These are phyloP conservation scores for Penicillium samsonianum DNA, from an alignment of 495 filamentous ascomycete genomes.

Conservation along the genomic window DNA sequence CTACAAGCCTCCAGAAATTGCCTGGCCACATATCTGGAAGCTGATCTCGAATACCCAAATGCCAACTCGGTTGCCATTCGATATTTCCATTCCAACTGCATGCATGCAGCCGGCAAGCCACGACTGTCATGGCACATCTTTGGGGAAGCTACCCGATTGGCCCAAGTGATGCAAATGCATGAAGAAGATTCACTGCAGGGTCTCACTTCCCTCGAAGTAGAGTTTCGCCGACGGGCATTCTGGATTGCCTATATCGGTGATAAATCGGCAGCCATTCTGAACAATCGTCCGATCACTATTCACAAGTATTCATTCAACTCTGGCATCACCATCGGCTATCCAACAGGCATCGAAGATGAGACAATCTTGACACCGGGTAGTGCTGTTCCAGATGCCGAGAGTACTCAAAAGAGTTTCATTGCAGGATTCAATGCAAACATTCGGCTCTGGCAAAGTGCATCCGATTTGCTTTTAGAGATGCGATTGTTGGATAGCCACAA, in stretches of 20 bases:
- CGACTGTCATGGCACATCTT: slow-evolving; percentile 35
- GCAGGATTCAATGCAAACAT: slow-evolving; percentile 28
- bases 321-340: slow-evolving; percentile 29
- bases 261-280: slow-evolving; percentile 34
- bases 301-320: slow-evolving; percentile 31
- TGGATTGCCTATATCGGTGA: slow-evolving; percentile 36
- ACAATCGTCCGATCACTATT: slow-evolving; percentile 32
- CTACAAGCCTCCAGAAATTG: slow-evolving; percentile 23
- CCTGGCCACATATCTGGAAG: slow-evolving; percentile 25
- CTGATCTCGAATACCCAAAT: slow-evolving; percentile 31
- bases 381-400: slow-evolving; percentile 13
- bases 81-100: slow-evolving; percentile 35
- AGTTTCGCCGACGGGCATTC: slow-evolving; percentile 32
- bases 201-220: slow-evolving; percentile 24
- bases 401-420: slow-evolving; percentile 17
- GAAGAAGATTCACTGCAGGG: slow-evolving; percentile 28
- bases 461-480: slow-evolving; percentile 24
- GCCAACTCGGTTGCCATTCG: slow-evolving; percentile 32
- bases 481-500: slow-evolving; percentile 16
- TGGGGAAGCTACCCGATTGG: slow-evolving; percentile 32
- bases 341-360: slow-evolving; percentile 26
- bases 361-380: slow-evolving; percentile 12
- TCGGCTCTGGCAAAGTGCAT: slow-evolving; percentile 26
- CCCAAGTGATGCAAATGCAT: slow-evolving; percentile 33
- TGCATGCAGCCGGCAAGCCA: slow-evolving; percentile 32